These are phyloP conservation scores for Inga leiocalycina DNA, from an alignment of 306 rosid species.

Conservation along the genomic window DNA sequence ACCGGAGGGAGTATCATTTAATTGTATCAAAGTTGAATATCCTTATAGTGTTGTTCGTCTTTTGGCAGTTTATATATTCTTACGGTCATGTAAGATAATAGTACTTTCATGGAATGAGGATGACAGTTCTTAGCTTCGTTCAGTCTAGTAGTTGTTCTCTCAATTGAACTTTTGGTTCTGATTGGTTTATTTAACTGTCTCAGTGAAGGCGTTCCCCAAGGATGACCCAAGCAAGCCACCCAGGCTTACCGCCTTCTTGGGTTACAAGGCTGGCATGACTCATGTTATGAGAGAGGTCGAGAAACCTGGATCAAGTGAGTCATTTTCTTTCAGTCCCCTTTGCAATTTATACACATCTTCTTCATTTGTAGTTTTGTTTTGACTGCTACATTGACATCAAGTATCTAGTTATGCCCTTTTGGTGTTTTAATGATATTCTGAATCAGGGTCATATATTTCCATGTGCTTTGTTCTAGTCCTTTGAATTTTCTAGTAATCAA, in stretches of 20 bases:
- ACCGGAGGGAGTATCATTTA: too few species aligned
- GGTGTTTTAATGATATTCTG: neutral
- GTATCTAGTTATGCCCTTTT: neutral
- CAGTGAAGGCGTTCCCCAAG: constrained; percentile 94
- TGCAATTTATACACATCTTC: neutral
- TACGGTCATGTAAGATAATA: neutral
- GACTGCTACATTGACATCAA: neutral
- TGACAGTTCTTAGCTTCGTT: neutral
- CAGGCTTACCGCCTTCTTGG: constrained; percentile 73
- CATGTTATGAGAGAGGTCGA: constrained; percentile 88
- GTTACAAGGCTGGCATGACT: constrained; percentile 94
- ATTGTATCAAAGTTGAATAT: neutral
- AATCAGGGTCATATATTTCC: neutral
- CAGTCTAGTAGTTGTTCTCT: too few species aligned
- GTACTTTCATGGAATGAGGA: neutral
- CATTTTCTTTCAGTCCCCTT: neutral
- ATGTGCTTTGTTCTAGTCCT: neutral
- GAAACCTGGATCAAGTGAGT: constrained; percentile 83
- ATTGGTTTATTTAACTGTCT: neutral
- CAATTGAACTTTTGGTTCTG: neutral
- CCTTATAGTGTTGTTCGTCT: neutral
- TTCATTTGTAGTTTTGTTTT: neutral
- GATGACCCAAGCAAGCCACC: constrained; percentile 72
- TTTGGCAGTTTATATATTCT: neutral
- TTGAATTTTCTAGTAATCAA: neutral